Evolutionary conservation across 345 rosid species (phyloP), one percentile per base, ranked within the genome.

Genomic region (Hevea brasiliensis): DNA sequence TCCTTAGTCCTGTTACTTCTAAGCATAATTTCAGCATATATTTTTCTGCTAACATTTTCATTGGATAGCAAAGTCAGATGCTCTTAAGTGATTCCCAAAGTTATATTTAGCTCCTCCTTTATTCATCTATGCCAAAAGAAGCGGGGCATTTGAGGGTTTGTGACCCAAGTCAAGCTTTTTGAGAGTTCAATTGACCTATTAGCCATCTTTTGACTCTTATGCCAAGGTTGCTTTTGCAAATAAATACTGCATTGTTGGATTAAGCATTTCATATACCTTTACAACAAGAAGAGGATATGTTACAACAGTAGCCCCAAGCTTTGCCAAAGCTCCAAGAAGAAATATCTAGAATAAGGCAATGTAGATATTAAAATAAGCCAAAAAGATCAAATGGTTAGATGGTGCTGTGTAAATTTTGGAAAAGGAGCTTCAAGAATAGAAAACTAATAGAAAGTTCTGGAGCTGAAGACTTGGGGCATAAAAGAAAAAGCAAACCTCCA

Each of bases 231-330:
- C 29, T 56, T 61, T 60, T 26, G 57, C 35, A 72, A 68, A 61
- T 29, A 47, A 55, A 69, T 23, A 55, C 21, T 59, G 58, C 56
- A 56, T 20, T 51, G 45, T 27, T 4, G 11, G 40, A 68, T n/a
- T 20, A n/a, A 42, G 7, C 45, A 56, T 29, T 50, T 44, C 35
- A 45, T 54, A 51, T 78, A 89, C 97, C 94, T 93, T 95, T 50
- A 95, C 97, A 66, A 95, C 99, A 6, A 90, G 83, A 72, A 95
- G 94, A 74, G 99, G 99, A 85, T 95, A 93, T 44, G 97, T 95
- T 55, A 90, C 87, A 47, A 91, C 83, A 64, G 99, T 95, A 58
- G 99, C 99, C 78, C 97, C 99, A 14, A 95, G 98, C 86, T 95
- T 95, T 56, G 99, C 99, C 80, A 93, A 55, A 77, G 99, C 98